These are phyloP conservation scores for Linderniella brevidens DNA, from an alignment of 257 asterid genomes.

Conservation along the genomic window DNA sequence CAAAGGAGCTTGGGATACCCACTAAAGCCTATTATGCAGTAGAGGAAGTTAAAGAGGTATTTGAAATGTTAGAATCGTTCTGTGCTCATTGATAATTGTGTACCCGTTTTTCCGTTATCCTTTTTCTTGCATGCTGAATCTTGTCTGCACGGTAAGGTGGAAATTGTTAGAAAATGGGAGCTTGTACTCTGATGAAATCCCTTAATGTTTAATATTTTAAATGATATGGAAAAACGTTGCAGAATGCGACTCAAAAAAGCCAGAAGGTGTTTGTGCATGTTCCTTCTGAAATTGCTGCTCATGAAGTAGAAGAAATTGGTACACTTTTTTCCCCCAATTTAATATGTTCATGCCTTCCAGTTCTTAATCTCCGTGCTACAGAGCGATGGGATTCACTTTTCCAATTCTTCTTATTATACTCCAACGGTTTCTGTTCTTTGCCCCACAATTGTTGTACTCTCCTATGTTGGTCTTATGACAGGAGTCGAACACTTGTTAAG, in stretches of 20 bases:
- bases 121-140: no score
- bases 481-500: constrained; percentile 93
- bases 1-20: constrained; percentile 83
- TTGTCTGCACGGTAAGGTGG: no score
- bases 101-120: no score
- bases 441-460: background rate
- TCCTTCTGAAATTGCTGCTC: constrained; percentile 95
- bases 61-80: background rate
- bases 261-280: constrained; percentile 92
- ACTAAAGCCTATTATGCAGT: constrained; percentile 91
- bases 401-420: background rate
- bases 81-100: background rate
- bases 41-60: constrained; percentile 94
- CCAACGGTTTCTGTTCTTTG: background rate
- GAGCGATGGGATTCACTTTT: no score
- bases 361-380: no score
- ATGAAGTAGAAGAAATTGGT: constrained; percentile 98
- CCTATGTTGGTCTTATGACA: constrained; percentile 14
- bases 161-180: no score
- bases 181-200: no score
- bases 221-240: constrained; percentile 16
- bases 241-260: constrained; percentile 94
- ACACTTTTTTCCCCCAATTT: constrained; percentile 5
- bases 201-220: no score
- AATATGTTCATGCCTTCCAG: no score